Evolutionary conservation across 2,329 filamentous ascomycete species (phyloP).

Genomic region (Cylindrodendrum hubeiense): DNA sequence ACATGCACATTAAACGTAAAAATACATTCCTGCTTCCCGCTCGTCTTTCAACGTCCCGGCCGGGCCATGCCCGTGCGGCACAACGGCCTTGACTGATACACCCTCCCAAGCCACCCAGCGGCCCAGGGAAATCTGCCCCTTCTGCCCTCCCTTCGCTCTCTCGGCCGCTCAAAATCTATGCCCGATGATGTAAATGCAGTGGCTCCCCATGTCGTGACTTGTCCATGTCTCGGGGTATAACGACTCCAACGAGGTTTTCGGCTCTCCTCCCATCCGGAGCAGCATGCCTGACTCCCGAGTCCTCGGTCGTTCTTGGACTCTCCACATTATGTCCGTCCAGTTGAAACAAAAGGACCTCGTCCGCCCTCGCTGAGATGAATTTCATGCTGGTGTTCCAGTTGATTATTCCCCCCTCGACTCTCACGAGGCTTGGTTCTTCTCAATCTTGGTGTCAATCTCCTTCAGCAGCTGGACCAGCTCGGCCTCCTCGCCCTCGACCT

Average conservation of each 20-base stretch:
- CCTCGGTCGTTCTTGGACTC: not conserved
- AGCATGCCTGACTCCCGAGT: not conserved
- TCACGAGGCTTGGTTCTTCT: slow-evolving; percentile 51
- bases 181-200: not conserved
- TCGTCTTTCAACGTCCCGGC: not conserved
- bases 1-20: not conserved
- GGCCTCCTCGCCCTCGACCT: slow-evolving; percentile 81
- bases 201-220: not conserved
- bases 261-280: not conserved
- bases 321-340: not conserved
- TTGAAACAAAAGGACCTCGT: not conserved
- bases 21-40: not conserved
- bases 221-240: not conserved
- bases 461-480: slow-evolving; percentile 73
- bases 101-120: not conserved
- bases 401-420: not conserved
- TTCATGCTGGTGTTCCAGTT: not conserved
- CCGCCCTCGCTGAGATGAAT: not conserved
- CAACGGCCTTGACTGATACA: not conserved
- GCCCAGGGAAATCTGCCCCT: not conserved
- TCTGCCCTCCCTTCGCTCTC: not conserved
- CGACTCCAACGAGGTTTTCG: not conserved
- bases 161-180: not conserved
- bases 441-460: slow-evolving; percentile 67
- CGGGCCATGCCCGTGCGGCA: not conserved